Conservation (phyloP, 768 basidiomycete species). For the Cyclocybe aegerita region DNA sequence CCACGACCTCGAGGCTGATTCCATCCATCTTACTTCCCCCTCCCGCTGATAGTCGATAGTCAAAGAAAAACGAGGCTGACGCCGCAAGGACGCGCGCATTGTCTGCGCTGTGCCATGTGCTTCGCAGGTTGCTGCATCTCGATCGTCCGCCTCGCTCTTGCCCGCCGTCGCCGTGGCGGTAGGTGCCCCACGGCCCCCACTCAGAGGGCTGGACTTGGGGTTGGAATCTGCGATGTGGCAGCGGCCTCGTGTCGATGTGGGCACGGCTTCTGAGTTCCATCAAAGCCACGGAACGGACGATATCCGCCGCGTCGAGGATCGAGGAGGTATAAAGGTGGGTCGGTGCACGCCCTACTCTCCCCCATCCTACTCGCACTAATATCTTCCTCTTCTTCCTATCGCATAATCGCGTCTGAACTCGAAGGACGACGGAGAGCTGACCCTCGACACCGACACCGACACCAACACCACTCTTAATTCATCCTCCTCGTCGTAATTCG, state of each 20-base stretch:
- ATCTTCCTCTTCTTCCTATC: not conserved
- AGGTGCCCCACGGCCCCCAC: too few relatives aligned
- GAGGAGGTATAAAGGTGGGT: slow-evolving; percentile 13
- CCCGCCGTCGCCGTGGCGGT: too few relatives aligned
- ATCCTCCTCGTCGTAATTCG: slow-evolving; percentile 1
- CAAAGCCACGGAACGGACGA: slow-evolving; percentile 1
- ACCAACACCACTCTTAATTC: not conserved
- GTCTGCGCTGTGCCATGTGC: too few relatives aligned
- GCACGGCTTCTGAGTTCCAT: slow-evolving; percentile 8
- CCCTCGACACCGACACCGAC: not conserved
- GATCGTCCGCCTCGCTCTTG: too few relatives aligned
- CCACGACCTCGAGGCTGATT: too few relatives aligned
- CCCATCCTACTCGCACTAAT: slow-evolving; percentile 10
- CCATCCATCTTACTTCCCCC: too few relatives aligned
- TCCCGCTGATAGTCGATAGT: too few relatives aligned
- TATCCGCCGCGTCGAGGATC: not conserved
- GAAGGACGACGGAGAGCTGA: too few relatives aligned
- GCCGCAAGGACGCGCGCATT: too few relatives aligned
- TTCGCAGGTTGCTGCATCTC: too few relatives aligned
- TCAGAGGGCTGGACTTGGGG: not conserved
- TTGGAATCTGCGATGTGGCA: slow-evolving; percentile 15
- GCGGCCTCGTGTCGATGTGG: slow-evolving; percentile 12
- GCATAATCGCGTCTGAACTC: not conserved
- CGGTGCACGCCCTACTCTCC: not conserved
- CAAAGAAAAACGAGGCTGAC: too few relatives aligned